These are phyloP conservation scores for Phytophthora fragariae DNA, from an alignment of 352 stramenopile genomes.

Conservation along the genomic window DNA sequence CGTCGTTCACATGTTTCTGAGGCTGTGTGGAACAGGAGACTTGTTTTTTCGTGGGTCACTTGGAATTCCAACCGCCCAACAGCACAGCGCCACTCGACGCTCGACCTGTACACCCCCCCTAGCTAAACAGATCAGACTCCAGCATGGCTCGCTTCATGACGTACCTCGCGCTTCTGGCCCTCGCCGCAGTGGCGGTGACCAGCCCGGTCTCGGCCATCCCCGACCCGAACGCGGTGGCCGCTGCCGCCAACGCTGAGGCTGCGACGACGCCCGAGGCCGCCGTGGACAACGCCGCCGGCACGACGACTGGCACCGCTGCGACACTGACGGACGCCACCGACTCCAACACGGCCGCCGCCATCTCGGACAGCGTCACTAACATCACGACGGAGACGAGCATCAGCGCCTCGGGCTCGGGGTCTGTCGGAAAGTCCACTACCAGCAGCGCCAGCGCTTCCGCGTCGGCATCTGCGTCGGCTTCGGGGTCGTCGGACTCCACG, in stretches of 20 bases:
- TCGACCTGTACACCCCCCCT: slow-evolving; percentile 30
- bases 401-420: slow-evolving; percentile 17
- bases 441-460: slow-evolving; percentile 8
- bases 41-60: slow-evolving; percentile 29
- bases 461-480: slow-evolving; percentile 26
- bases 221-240: slow-evolving; percentile 36
- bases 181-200: slow-evolving; percentile 34
- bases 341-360: slow-evolving; percentile 30
- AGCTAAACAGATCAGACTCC: slow-evolving; percentile 12
- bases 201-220: slow-evolving; percentile 27
- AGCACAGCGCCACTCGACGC: slow-evolving; percentile 28
- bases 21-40: slow-evolving; percentile 1
- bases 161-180: slow-evolving; percentile 34
- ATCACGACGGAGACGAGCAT: slow-evolving; percentile 37
- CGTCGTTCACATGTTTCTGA: slow-evolving; percentile 16
- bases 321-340: slow-evolving; percentile 20
- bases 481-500: slow-evolving; percentile 29
- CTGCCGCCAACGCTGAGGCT: slow-evolving; percentile 25
- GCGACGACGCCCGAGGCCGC: slow-evolving; percentile 19
- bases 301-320: slow-evolving; percentile 14
- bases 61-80: slow-evolving; percentile 34
- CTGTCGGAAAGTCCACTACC: background rate
- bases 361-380: slow-evolving; percentile 41
- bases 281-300: slow-evolving; percentile 14
- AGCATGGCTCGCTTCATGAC: slow-evolving; percentile 38